A percentile compares a stretch with the other conserved stretches of the same genome.
phyloP scores from a whole-genome alignment of 306 rosid species.

The Lupinus albus region DNA sequence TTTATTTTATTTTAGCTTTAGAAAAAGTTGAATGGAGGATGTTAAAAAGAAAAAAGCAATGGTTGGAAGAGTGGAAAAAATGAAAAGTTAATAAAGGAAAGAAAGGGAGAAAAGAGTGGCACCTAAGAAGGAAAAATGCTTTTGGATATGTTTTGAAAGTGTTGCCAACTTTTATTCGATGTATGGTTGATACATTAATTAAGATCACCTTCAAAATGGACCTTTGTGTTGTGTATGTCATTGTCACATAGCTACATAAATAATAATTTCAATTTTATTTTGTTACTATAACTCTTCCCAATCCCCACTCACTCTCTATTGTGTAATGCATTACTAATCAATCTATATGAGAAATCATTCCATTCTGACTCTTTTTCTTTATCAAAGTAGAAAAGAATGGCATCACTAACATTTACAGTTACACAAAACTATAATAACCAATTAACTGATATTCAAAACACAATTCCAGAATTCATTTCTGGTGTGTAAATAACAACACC shows the following conservation, averaged over 20 bases:
- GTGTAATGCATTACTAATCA: too few species aligned
- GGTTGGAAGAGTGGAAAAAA: constrained; percentile 29
- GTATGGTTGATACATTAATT: constrained; percentile 44
- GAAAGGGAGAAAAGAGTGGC: constrained; percentile 35
- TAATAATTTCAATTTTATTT: constrained; percentile 28
- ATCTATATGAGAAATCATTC: too few species aligned
- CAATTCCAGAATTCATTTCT: constrained; percentile 24
- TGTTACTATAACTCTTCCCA: constrained; percentile 29
- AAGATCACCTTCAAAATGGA: constrained; percentile 38
- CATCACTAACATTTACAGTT: constrained; percentile 14
- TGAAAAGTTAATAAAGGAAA: constrained; percentile 36
- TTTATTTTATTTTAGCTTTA: constrained; percentile 40
- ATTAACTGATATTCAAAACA: constrained; percentile 31
- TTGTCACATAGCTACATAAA: constrained; percentile 33
- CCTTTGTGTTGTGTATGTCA: constrained; percentile 26
- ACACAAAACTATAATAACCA: background rate
- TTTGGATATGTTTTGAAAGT: constrained; percentile 43
- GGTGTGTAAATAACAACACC: background rate
- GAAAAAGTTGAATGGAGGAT: constrained; percentile 50
- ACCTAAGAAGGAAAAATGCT: constrained; percentile 54
- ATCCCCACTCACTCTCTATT: constrained; percentile 40
- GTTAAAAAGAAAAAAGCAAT: constrained; percentile 34
- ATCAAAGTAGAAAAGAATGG: constrained; percentile 7
- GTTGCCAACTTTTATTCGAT: constrained; percentile 39
- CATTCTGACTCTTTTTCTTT: too few species aligned